Conservation (phyloP, 805 yeast genomes). For the Candida ficus region DNA sequence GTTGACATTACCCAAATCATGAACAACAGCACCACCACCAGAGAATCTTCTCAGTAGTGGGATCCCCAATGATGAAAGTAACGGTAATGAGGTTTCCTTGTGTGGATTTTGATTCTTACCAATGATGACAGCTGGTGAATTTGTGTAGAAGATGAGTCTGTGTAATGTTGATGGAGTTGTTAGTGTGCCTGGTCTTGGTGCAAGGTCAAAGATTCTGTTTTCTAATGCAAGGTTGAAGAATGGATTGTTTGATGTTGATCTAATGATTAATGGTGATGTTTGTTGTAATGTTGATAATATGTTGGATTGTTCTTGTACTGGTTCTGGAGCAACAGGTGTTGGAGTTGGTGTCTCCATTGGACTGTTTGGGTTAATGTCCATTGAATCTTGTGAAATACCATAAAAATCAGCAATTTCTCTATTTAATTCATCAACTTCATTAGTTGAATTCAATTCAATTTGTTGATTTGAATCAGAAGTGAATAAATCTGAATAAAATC, state of each 20-base stretch:
- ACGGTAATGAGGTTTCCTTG: constrained; percentile 69
- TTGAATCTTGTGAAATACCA: too few species aligned
- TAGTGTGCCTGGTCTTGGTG: constrained; percentile 39
- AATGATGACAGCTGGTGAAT: constrained; percentile 81
- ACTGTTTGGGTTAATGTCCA: neutral
- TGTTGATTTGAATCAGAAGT: constrained; percentile 15
- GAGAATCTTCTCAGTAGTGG: constrained; percentile 75
- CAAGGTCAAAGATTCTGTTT: constrained; percentile 61
- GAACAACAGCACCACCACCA: constrained; percentile 98
- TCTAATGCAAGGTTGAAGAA: constrained; percentile 77
- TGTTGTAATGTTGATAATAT: constrained; percentile 19
- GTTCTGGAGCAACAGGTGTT: neutral
- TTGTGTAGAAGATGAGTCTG: constrained; percentile 67
- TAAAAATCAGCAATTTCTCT: constrained; percentile 28
- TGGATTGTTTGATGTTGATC: constrained; percentile 62
- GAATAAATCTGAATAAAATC: constrained; percentile 32
- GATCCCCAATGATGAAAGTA: constrained; percentile 43
- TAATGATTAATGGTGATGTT: constrained; percentile 45
- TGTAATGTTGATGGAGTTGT: neutral
- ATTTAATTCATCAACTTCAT: constrained; percentile 29
- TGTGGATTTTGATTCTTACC: constrained; percentile 97
- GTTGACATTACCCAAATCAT: constrained; percentile 84
- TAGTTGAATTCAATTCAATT: too few species aligned
- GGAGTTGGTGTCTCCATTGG: neutral
- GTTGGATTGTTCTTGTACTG: neutral